phyloP scores from a whole-genome alignment of 306 rosid species.

The Carpinus viminea region DNA sequence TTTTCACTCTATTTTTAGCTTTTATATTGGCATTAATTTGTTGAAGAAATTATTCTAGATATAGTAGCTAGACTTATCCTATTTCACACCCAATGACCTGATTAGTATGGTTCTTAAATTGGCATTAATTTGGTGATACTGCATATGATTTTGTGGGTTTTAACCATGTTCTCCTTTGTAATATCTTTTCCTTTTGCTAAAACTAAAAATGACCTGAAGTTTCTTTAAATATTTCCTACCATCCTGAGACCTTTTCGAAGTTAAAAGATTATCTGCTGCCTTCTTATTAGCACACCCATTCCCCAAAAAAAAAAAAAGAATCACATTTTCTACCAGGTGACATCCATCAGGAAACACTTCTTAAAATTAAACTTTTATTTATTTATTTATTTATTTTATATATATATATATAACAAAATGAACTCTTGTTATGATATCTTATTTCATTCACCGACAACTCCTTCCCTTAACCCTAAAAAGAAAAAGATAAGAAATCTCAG shows the following conservation, averaged over 20 bases:
- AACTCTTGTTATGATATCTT: neutral
- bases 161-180: no score
- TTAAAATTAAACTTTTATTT: no score
- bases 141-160: neutral
- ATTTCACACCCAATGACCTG: no score
- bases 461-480: neutral
- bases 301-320: neutral
- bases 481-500: neutral
- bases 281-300: neutral
- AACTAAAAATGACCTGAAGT: neutral
- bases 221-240: neutral
- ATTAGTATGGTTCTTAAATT: no score
- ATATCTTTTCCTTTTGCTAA: no score
- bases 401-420: neutral
- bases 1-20: neutral
- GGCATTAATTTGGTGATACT: neutral
- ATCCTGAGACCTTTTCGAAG: neutral
- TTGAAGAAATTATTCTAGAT: neutral
- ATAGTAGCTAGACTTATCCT: no score
- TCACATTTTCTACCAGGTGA: neutral
- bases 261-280: neutral
- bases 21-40: neutral
- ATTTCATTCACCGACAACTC: neutral
- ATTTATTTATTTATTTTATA: no score
- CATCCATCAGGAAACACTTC: neutral